Percentiles rank a stretch among this genome's conserved stretches.
Evolutionary conservation across 2,329 filamentous ascomycete genomes (phyloP).

Genomic region (Stemphylium lycopersici): DNA sequence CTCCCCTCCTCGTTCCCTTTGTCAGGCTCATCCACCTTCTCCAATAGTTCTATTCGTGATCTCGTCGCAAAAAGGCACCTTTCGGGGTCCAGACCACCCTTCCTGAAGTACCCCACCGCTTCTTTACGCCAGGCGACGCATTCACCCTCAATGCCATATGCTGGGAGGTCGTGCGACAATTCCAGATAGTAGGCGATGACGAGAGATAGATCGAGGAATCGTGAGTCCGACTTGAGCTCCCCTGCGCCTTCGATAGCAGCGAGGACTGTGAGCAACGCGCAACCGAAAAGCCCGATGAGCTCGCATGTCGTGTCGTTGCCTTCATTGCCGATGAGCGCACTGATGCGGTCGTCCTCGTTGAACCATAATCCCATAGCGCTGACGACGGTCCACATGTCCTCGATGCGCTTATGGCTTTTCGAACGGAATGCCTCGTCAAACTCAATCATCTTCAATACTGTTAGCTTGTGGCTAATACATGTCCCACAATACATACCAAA

Average conservation of each 20-base stretch:
- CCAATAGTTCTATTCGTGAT: conserved; percentile 14
- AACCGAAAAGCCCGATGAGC: conserved; percentile 19
- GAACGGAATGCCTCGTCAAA: conserved; percentile 19
- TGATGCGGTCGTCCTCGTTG: conserved; percentile 3
- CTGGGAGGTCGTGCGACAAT: conserved; percentile 13
- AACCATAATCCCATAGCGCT: conserved; percentile 23
- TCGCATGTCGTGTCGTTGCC: conserved; percentile 13
- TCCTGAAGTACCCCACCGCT: conserved; percentile 20
- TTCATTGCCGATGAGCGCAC: conserved; percentile 11
- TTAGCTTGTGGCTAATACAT: background rate
- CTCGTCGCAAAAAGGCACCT: conserved; percentile 17
- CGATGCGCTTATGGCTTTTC: conserved; percentile 5
- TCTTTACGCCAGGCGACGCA: conserved; percentile 18
- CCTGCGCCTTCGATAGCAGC: conserved; percentile 18
- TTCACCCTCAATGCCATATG: conserved; percentile 25
- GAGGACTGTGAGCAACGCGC: conserved; percentile 23
- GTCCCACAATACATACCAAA: conserved; percentile 7
- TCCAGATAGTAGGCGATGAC: conserved; percentile 25
- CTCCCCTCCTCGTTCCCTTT: background rate
- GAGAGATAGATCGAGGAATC: conserved; percentile 25
- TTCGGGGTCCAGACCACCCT: conserved; percentile 17
- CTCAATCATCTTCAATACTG: conserved; percentile 15
- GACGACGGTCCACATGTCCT: conserved; percentile 25
- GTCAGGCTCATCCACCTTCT: conserved; percentile 1
- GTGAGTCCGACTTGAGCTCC: conserved; percentile 24